Evolutionary conservation across 2,329 filamentous ascomycete genomes (phyloP).

Genomic region (Sordariomycetes sp.): DNA sequence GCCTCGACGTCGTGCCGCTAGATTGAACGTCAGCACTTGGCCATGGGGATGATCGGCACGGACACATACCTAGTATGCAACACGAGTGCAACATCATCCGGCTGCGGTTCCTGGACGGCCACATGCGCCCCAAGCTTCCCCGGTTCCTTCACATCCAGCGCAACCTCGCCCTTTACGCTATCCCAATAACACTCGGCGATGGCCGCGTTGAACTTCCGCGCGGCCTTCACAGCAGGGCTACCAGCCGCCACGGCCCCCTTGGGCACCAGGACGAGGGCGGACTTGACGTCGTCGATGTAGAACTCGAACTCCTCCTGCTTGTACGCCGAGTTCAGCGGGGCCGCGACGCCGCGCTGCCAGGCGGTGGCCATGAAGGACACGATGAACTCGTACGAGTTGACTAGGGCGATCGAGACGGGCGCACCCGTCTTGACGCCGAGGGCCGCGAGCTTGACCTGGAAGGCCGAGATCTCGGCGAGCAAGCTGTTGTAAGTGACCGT

Average conservation of each 20-base stretch:
- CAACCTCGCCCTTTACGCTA: constrained; percentile 49
- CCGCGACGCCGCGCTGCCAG: constrained; percentile 76
- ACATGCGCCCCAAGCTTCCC: constrained; percentile 49
- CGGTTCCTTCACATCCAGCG: constrained; percentile 66
- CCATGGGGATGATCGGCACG: background rate
- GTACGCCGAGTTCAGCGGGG: constrained; percentile 79
- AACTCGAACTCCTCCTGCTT: constrained; percentile 88
- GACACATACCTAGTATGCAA: constrained; percentile 55
- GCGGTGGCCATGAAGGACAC: constrained; percentile 76
- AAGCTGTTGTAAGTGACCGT: constrained; percentile 63
- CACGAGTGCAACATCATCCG: constrained; percentile 73
- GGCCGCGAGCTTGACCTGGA: constrained; percentile 68
- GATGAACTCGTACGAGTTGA: constrained; percentile 83
- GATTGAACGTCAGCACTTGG: background rate
- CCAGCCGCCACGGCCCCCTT: constrained; percentile 55
- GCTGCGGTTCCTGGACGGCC: constrained; percentile 37
- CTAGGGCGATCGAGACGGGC: constrained; percentile 72
- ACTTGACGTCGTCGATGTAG: constrained; percentile 80
- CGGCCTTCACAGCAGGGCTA: constrained; percentile 64
- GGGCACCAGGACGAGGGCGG: constrained; percentile 67
- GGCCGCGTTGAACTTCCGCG: constrained; percentile 69
- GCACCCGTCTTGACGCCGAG: constrained; percentile 59
- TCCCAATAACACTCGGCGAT: constrained; percentile 83
- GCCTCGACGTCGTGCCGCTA: constrained; percentile 70
- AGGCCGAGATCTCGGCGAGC: constrained; percentile 51